Percentiles rank a stretch among this genome's conserved stretches.
Evolutionary conservation across 805 yeast genomes (phyloP).

Genomic region (Hanseniaspora guilliermondii): DNA sequence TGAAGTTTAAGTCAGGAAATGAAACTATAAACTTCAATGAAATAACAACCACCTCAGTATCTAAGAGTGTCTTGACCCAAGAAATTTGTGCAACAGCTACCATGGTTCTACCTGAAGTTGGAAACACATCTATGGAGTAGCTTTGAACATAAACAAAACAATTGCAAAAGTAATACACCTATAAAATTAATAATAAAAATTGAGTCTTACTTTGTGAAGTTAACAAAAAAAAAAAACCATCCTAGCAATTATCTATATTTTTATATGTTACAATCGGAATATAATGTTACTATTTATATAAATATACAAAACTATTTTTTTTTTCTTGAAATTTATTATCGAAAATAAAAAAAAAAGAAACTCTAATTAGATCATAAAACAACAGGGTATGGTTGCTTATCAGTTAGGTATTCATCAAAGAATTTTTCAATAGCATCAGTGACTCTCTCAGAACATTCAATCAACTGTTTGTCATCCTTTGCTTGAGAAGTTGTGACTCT

Average conservation of each 20-base stretch:
- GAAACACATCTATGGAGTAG: background rate
- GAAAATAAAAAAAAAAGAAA: too few relatives aligned
- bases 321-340: too few relatives aligned
- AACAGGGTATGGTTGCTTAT: background rate
- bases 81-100: slow-evolving; percentile 3
- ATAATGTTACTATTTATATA: background rate
- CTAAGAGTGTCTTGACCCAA: slow-evolving; percentile 3
- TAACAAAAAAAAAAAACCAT: too few relatives aligned
- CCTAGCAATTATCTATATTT: background rate
- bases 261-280: background rate
- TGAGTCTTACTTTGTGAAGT: background rate
- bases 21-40: background rate
- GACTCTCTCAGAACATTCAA: slow-evolving; percentile 43
- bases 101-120: background rate
- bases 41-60: background rate
- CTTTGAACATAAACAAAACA: background rate
- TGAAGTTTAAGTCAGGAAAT: background rate
- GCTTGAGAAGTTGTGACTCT: slow-evolving; percentile 50
- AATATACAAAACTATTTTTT: background rate
- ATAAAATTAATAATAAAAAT: too few relatives aligned
- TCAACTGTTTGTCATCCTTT: slow-evolving; percentile 32
- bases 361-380: too few relatives aligned
- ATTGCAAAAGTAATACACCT: background rate
- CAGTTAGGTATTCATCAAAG: slow-evolving; percentile 21
- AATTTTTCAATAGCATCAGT: slow-evolving; percentile 37